Conservation (phyloP, 2,329 filamentous ascomycete genomes). For the Westerdykella aurantiaca region DNA sequence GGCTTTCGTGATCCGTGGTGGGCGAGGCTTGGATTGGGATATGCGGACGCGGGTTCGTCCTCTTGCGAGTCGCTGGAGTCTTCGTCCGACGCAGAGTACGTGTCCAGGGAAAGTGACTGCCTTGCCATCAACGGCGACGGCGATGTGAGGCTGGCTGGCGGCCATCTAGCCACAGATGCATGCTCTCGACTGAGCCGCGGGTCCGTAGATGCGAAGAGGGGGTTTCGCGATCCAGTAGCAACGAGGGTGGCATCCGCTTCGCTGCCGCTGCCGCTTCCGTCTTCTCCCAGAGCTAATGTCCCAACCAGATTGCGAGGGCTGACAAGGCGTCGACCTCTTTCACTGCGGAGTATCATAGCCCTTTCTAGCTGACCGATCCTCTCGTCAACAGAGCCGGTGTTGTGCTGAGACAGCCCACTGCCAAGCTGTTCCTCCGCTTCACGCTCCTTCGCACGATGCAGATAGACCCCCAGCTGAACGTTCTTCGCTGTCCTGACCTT, state of each 20-base stretch:
- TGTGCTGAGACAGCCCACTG: slow-evolving; percentile 34
- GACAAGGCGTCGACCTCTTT: slow-evolving; percentile 29
- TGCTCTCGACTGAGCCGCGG: neutral
- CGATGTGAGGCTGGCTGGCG: neutral
- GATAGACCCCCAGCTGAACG: slow-evolving; percentile 54
- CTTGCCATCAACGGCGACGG: too few species aligned
- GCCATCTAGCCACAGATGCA: too few species aligned
- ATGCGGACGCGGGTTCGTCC: slow-evolving; percentile 18
- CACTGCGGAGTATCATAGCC: slow-evolving; percentile 45
- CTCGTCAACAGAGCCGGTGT: slow-evolving; percentile 46
- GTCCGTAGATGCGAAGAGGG: slow-evolving; percentile 13
- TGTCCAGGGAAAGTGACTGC: slow-evolving; percentile 4
- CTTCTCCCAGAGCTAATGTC: slow-evolving; percentile 31
- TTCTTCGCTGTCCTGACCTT: slow-evolving; percentile 52
- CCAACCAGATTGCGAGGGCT: slow-evolving; percentile 17
- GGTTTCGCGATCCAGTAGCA: slow-evolving; percentile 19
- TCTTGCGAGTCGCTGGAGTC: slow-evolving; percentile 22
- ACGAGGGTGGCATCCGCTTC: slow-evolving; percentile 39
- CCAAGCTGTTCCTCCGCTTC: slow-evolving; percentile 44
- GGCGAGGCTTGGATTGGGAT: slow-evolving; percentile 23
- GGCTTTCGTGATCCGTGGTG: slow-evolving; percentile 13
- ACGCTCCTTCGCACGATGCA: slow-evolving; percentile 54
- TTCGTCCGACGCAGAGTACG: slow-evolving; percentile 17
- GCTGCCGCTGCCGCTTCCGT: slow-evolving; percentile 43
- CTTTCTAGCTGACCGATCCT: slow-evolving; percentile 51